These are phyloP conservation scores for Trichothecium sympodiale DNA, from an alignment of 2,329 filamentous ascomycete genomes.

Conservation along the genomic window DNA sequence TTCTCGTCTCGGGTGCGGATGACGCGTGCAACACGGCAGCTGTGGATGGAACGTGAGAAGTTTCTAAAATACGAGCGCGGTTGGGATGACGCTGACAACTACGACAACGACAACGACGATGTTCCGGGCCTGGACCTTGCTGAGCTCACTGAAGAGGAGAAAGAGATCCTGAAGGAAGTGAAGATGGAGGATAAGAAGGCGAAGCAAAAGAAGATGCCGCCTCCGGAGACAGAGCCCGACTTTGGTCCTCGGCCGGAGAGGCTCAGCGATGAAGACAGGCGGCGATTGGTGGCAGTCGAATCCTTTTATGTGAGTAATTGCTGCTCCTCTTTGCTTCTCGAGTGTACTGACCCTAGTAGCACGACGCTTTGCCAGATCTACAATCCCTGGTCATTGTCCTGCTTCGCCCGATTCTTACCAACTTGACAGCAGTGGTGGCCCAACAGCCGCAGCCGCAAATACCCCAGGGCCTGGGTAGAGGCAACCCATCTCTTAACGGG, in stretches of 20 bases:
- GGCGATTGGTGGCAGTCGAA: conserved; percentile 64
- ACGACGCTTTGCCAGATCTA: conserved; percentile 67
- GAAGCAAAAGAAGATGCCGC: conserved; percentile 11
- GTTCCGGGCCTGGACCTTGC: conserved; percentile 35
- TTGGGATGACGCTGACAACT: conserved; percentile 50
- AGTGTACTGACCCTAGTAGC: conserved; percentile 35
- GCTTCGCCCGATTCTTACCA: conserved; percentile 75
- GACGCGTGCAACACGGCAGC: conserved; percentile 79
- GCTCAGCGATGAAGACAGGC: conserved; percentile 44
- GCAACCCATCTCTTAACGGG: conserved; percentile 28
- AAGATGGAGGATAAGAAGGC: conserved; percentile 23
- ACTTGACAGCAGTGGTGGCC: conserved; percentile 74
- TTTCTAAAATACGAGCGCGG: conserved; percentile 90
- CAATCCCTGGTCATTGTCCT: conserved; percentile 91
- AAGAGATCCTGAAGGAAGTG: conserved; percentile 29
- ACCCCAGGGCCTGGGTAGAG: conserved; percentile 28
- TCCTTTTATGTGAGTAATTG: conserved; percentile 64
- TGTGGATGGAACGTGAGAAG: conserved; percentile 87
- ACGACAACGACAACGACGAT: conserved; percentile 30
- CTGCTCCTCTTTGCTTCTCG: conserved; percentile 3
- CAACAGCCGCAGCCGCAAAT: conserved; percentile 41
- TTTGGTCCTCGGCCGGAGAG: conserved; percentile 35
- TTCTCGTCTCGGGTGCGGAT: conserved; percentile 87
- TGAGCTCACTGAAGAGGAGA: conserved; percentile 30
- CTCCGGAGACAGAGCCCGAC: conserved; percentile 19